Base-by-base conservation (phyloP, 1,139 yeast species). In the Wickerhamiella infanticola region DNA sequence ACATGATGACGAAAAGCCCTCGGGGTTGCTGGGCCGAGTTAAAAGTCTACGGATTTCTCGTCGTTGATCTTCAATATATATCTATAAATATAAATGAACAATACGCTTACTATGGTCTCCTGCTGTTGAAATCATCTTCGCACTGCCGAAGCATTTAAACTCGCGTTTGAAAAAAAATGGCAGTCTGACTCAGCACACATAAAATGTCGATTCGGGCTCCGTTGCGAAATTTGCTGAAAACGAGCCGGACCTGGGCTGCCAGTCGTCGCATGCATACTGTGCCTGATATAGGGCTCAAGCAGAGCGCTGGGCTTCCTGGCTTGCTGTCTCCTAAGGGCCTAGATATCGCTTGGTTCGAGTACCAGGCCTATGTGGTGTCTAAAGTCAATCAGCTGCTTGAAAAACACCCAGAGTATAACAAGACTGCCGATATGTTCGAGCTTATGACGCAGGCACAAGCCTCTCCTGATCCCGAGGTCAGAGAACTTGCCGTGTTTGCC, bases 331-430 rank as follows among this genome's bases (percentile, higher is more conserved):
- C 81, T 1, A 59, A 70, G 50, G 95, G 93, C 25, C 80, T 80
- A 60, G 69, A 79, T 51, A 64, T 73, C 11, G 82, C 90, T 4
- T 90, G 97, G 97, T 66, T 65, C 31, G 81, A 86, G 50, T 81
- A 84, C 63, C 98, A 90, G 63, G 68, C 69, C 50, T 77, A 69
- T 54, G 67, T 85, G 47, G 73, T 85, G 35, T 74, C 77, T 51
- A 77, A 80, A 53, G 68, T 90, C 53, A 75, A 88, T 37, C 63
- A 77, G 51, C 53, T 55, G 24, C 31, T 58, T 5, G 50, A 48
- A 35, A 27, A 44, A 9, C 38, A 33, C 37, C 48, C 50, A 4
- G 45, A 44, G 31, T 46, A 50, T 23, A 42, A 40, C 24, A 33
- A 43, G 27, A 37, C 36, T 39, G 47, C 44, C n/a, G 40, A 43